Conservation (phyloP, 2,329 filamentous ascomycete species). For the Colletotrichum sansevieriae region DNA sequence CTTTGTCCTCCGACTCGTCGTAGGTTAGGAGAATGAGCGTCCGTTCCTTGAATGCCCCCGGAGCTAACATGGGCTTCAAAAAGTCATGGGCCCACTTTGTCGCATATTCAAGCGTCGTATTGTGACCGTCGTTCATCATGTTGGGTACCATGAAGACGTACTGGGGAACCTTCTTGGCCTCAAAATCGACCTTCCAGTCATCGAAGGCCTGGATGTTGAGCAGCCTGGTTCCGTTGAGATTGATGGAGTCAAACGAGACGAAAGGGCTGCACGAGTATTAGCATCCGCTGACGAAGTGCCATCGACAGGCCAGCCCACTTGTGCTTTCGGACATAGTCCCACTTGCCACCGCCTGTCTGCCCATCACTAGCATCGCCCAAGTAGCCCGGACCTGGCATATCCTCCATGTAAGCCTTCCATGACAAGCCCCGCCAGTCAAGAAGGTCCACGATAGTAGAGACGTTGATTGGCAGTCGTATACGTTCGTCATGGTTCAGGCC, state of each 20-base stretch:
- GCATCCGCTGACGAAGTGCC: neutral
- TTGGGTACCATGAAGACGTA: constrained; percentile 74
- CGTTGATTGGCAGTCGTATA: constrained; percentile 58
- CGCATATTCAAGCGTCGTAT: constrained; percentile 65
- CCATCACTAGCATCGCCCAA: constrained; percentile 58
- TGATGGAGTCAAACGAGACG: constrained; percentile 58
- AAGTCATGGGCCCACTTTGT: constrained; percentile 66
- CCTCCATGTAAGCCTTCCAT: constrained; percentile 54
- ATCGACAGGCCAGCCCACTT: constrained; percentile 36
- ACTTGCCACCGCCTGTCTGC: constrained; percentile 47
- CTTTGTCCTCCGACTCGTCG: constrained; percentile 68
- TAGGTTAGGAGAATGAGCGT: constrained; percentile 71
- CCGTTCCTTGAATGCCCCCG: constrained; percentile 63
- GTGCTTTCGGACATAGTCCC: constrained; percentile 45
- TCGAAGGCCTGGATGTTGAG: constrained; percentile 73
- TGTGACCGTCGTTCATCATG: constrained; percentile 76
- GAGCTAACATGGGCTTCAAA: constrained; percentile 64
- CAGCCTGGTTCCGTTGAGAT: constrained; percentile 59
- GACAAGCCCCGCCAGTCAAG: constrained; percentile 48
- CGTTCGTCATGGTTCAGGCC: constrained; percentile 61
- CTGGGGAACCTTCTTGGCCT: constrained; percentile 70
- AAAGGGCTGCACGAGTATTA: constrained; percentile 53
- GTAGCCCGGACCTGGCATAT: constrained; percentile 53
- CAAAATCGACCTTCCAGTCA: constrained; percentile 70
- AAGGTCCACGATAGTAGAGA: constrained; percentile 52